phyloP scores from a whole-genome alignment of 257 asterid species.

The Petunia axillaris region DNA sequence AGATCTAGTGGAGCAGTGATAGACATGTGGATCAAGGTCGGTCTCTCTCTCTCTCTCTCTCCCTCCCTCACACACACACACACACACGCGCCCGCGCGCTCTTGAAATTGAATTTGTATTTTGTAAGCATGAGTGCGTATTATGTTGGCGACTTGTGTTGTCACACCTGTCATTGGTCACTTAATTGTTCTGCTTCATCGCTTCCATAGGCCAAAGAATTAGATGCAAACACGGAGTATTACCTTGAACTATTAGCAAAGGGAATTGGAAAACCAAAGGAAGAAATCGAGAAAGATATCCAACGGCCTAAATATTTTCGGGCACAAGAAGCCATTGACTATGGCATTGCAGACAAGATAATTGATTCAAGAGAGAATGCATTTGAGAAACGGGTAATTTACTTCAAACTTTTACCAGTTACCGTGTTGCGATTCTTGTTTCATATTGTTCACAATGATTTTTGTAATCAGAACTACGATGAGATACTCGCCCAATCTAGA shows the following conservation, averaged over 20 bases:
- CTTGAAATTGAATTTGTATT: not conserved
- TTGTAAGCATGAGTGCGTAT: not conserved
- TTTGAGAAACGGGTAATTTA: constrained; percentile 75
- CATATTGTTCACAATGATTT: constrained; percentile 25
- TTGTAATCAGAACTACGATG: constrained; percentile 67
- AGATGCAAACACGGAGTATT: constrained; percentile 67
- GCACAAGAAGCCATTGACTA: constrained; percentile 83
- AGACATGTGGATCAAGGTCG: constrained; percentile 96
- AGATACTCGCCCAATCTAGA: constrained; percentile 65
- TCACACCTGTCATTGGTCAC: constrained; percentile 1
- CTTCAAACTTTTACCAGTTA: constrained; percentile 15
- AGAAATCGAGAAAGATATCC: constrained; percentile 76
- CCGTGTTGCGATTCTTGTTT: not conserved
- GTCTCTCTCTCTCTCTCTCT: constrained; percentile 39
- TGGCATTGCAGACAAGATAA: constrained; percentile 87
- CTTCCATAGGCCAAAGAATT: constrained; percentile 75
- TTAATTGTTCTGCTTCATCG: constrained; percentile 2
- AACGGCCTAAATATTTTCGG: constrained; percentile 67
- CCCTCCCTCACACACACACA: constrained; percentile 16
- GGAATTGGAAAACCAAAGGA: constrained; percentile 87
- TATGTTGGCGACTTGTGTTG: not conserved
- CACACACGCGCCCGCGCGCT: no score
- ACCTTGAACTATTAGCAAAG: constrained; percentile 72
- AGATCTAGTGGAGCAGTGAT: constrained; percentile 76
- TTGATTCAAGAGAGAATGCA: constrained; percentile 59